Conservation (phyloP, 1,139 yeast species). For the Taphrina wiesneri region DNA sequence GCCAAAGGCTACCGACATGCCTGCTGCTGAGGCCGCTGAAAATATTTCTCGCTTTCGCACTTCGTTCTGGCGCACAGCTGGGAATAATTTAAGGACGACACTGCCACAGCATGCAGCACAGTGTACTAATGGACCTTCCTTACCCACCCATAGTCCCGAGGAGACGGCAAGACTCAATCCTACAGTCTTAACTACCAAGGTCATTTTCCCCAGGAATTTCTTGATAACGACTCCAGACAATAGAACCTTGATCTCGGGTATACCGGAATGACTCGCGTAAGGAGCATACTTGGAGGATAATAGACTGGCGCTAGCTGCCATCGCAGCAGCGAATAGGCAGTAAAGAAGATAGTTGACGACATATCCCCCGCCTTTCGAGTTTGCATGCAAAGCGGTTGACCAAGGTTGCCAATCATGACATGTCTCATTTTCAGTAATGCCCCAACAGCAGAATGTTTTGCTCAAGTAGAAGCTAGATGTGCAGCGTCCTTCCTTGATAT, state of each 20-base stretch:
- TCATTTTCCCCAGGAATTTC: constrained; percentile 58
- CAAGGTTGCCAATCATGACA: constrained; percentile 17
- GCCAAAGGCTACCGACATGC: constrained; percentile 73
- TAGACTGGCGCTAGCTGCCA: constrained; percentile 10
- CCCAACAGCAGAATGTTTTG: constrained; percentile 26
- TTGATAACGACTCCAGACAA: constrained; percentile 60
- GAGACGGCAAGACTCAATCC: constrained; percentile 63
- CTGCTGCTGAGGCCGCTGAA: constrained; percentile 67
- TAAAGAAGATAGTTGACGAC: constrained; percentile 8
- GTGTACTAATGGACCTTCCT: constrained; percentile 71
- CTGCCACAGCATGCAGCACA: constrained; percentile 69
- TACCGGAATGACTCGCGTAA: constrained; percentile 62
- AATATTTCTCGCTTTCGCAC: constrained; percentile 59
- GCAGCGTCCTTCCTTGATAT: constrained; percentile 19
- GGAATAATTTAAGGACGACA: constrained; percentile 56
- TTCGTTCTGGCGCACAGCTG: constrained; percentile 56
- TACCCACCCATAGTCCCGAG: constrained; percentile 65
- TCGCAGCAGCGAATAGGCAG: constrained; percentile 7
- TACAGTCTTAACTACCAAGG: constrained; percentile 55
- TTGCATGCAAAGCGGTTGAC: background rate
- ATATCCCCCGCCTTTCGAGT: constrained; percentile 1
- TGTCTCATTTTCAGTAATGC: background rate
- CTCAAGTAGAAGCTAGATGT: constrained; percentile 4
- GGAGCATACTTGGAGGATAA: constrained; percentile 45
- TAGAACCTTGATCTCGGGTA: constrained; percentile 59